Percentiles rank a stretch among this genome's conserved stretches.
Evolutionary conservation across 2,329 filamentous ascomycete species (phyloP).

Genomic region (Phoma sp.): DNA sequence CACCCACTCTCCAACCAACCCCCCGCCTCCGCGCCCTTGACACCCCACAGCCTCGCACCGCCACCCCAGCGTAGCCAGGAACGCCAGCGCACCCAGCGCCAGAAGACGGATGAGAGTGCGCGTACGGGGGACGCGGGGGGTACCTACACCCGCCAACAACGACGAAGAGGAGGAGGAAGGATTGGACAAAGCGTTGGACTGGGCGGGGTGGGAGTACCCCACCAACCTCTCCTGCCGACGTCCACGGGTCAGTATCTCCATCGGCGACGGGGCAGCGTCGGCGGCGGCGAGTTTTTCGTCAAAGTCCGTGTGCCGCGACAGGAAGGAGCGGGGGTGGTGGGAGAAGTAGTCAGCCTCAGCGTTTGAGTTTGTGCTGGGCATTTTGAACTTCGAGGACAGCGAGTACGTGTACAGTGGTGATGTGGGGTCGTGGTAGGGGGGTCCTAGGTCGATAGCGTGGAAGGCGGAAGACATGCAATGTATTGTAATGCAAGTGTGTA

Average conservation of each 20-base stretch:
- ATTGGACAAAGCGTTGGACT: background rate
- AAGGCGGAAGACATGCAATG: background rate
- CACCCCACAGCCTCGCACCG: slow-evolving; percentile 9
- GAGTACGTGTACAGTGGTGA: slow-evolving; percentile 7
- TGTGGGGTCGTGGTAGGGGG: slow-evolving; percentile 3
- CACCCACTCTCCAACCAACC: background rate
- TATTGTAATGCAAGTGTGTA: background rate
- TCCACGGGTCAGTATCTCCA: background rate
- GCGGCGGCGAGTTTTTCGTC: background rate
- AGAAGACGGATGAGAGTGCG: background rate
- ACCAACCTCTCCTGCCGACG: background rate
- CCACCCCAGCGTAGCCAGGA: background rate
- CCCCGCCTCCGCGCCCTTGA: background rate
- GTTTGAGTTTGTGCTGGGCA: background rate
- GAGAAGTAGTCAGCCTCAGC: background rate
- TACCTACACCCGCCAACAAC: background rate
- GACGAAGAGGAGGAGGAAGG: background rate
- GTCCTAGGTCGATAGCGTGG: background rate
- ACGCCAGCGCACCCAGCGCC: background rate
- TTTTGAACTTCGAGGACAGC: background rate
- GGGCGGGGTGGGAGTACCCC: background rate
- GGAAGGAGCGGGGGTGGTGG: slow-evolving; percentile 10
- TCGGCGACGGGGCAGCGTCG: background rate
- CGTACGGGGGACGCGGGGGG: background rate
- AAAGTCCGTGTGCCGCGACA: background rate